These are phyloP conservation scores for Penicillium sp. DNA, from an alignment of 2,329 filamentous ascomycete genomes.

Conservation along the genomic window DNA sequence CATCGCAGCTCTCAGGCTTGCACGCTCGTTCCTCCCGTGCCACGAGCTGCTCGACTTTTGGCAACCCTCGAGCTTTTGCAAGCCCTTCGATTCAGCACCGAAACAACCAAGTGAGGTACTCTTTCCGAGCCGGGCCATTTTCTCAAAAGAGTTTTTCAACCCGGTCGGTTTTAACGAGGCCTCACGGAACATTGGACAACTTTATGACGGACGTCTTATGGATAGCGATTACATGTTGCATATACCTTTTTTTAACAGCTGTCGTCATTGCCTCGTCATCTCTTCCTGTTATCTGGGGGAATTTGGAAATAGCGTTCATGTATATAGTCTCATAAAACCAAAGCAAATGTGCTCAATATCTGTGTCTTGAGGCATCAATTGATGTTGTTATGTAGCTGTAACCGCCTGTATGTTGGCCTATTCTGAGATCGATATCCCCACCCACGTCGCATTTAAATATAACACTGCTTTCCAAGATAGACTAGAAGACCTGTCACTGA, in stretches of 20 bases:
- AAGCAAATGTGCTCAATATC: not conserved
- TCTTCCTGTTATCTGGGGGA: not conserved
- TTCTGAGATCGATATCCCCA: not conserved
- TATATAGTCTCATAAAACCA: not conserved
- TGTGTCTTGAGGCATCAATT: not conserved
- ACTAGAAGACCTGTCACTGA: not conserved
- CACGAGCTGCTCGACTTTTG: not conserved
- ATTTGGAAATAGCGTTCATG: not conserved
- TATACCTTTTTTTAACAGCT: conserved; percentile 4
- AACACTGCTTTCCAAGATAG: not conserved
- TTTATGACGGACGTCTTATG: conserved; percentile 3
- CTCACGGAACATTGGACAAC: not conserved
- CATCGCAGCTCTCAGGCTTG: not conserved
- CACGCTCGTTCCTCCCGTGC: not conserved
- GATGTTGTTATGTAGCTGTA: not conserved
- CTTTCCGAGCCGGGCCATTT: conserved; percentile 4
- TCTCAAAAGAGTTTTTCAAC: conserved; percentile 4
- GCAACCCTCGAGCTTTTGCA: not conserved
- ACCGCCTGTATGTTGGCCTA: not conserved
- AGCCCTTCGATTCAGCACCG: not conserved
- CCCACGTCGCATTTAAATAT: not conserved
- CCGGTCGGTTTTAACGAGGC: conserved; percentile 9
- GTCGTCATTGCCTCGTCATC: not conserved
- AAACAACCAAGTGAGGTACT: conserved; percentile 2
- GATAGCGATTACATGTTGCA: conserved; percentile 5